Percentiles rank a stretch among this genome's conserved stretches.
Evolutionary conservation across 768 basidiomycete genomes (phyloP).

Genomic region (Russula sp.): DNA sequence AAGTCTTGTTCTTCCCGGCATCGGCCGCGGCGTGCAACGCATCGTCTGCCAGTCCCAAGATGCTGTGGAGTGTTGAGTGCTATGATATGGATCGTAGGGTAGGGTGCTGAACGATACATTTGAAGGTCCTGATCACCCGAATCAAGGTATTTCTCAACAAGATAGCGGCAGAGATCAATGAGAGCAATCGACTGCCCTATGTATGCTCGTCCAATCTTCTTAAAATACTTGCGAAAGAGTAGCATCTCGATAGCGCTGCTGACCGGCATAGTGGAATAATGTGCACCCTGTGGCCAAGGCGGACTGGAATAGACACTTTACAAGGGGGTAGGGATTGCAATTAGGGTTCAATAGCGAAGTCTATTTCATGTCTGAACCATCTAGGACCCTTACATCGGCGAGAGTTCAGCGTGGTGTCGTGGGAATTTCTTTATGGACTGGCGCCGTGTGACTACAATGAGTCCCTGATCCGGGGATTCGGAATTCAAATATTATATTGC

Average conservation of each 20-base stretch:
- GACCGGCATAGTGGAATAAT: too few species aligned
- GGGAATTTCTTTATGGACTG: too few species aligned
- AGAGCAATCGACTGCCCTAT: neutral
- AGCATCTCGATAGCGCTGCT: too few species aligned
- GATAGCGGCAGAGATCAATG: neutral
- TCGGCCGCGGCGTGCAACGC: neutral
- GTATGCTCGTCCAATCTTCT: neutral
- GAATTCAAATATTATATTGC: too few species aligned
- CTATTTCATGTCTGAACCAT: neutral
- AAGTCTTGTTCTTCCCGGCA: too few species aligned
- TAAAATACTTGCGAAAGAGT: neutral
- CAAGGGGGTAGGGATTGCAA: too few species aligned
- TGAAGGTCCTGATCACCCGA: neutral
- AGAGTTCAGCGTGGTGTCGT: too few species aligned
- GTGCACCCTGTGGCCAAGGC: too few species aligned
- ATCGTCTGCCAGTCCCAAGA: neutral
- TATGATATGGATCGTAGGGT: neutral
- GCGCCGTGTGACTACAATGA: too few species aligned
- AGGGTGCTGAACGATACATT: neutral
- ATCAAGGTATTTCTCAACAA: neutral
- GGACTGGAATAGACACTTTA: too few species aligned
- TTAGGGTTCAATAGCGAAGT: too few species aligned
- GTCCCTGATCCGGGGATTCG: too few species aligned
- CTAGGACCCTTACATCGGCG: neutral
- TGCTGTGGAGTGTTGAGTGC: neutral